A percentile compares a stretch with the other conserved stretches of the same genome.
These are phyloP conservation scores for Hymenochaete sp. DNA, from an alignment of 1,284 basidiomycete genomes.

Conservation along the genomic window DNA sequence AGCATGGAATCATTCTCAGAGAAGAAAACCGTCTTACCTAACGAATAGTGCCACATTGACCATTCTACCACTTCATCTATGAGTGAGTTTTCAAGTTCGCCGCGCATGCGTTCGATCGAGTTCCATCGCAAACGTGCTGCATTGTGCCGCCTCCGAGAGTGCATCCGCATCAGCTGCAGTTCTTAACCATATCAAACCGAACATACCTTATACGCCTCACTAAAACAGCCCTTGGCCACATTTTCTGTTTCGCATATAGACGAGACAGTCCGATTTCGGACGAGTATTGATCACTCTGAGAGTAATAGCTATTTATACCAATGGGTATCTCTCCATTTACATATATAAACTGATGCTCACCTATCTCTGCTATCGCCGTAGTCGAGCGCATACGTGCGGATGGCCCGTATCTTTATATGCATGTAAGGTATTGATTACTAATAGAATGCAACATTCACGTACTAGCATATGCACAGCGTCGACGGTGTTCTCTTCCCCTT, in stretches of 20 bases:
- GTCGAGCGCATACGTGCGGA: conserved; percentile 58
- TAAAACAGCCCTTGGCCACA: conserved; percentile 62
- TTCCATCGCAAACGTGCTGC: conserved; percentile 65
- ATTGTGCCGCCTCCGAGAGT: conserved; percentile 46
- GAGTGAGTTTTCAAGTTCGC: conserved; percentile 63
- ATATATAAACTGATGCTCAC: conserved; percentile 26
- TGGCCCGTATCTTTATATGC: conserved; percentile 43
- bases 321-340: conserved; percentile 3
- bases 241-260: conserved; percentile 59
- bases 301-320: conserved; percentile 38
- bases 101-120: conserved; percentile 61
- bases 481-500: conserved; percentile 82
- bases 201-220: conserved; percentile 54
- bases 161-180: background rate
- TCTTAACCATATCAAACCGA: background rate
- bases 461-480: conserved; percentile 73
- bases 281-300: conserved; percentile 53
- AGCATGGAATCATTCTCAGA: background rate
- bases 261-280: conserved; percentile 55
- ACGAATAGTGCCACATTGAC: conserved; percentile 77
- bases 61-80: conserved; percentile 80
- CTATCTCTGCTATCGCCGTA: conserved; percentile 64
- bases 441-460: conserved; percentile 21
- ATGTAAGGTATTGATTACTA: background rate
- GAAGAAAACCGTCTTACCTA: conserved; percentile 28